Evolutionary conservation across 2,329 filamentous ascomycete genomes (phyloP).

Genomic region (Aureobasidium sp.): DNA sequence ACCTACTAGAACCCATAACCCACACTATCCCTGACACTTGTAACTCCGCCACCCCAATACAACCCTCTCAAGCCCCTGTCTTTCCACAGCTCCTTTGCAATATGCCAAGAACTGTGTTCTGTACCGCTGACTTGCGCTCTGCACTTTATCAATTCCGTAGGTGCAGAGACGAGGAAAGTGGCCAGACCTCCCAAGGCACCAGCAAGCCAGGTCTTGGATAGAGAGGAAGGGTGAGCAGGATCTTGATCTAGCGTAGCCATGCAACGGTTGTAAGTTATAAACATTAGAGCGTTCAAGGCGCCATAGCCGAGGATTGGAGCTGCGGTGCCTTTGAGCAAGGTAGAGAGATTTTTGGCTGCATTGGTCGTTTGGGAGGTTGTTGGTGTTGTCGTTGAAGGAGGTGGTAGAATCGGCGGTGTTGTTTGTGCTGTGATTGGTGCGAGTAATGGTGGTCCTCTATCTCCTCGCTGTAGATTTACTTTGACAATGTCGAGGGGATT

Average conservation of each 20-base stretch:
- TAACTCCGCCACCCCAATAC: slow-evolving; percentile 75
- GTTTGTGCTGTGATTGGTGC: neutral
- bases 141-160: slow-evolving; percentile 88
- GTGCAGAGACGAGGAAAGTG: slow-evolving; percentile 78
- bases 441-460: slow-evolving; percentile 14
- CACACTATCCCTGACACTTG: slow-evolving; percentile 73
- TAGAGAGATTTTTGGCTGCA: slow-evolving; percentile 19
- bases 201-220: slow-evolving; percentile 61
- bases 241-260: slow-evolving; percentile 49
- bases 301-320: slow-evolving; percentile 86
- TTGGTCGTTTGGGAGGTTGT: neutral
- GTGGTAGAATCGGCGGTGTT: neutral
- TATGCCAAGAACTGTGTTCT: slow-evolving; percentile 23
- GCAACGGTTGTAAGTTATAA: slow-evolving; percentile 84
- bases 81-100: slow-evolving; percentile 28
- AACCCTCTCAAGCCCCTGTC: slow-evolving; percentile 55
- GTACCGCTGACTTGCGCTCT: slow-evolving; percentile 60
- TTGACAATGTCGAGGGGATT: slow-evolving; percentile 68
- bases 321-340: slow-evolving; percentile 55
- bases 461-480: slow-evolving; percentile 66
- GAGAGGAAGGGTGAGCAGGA: slow-evolving; percentile 15
- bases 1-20: slow-evolving; percentile 90
- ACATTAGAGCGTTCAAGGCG: slow-evolving; percentile 82
- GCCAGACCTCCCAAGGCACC: slow-evolving; percentile 76
- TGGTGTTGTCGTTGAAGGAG: neutral